Base-by-base conservation (phyloP, 805 yeast species). In the Suhomyces canberraensis region DNA sequence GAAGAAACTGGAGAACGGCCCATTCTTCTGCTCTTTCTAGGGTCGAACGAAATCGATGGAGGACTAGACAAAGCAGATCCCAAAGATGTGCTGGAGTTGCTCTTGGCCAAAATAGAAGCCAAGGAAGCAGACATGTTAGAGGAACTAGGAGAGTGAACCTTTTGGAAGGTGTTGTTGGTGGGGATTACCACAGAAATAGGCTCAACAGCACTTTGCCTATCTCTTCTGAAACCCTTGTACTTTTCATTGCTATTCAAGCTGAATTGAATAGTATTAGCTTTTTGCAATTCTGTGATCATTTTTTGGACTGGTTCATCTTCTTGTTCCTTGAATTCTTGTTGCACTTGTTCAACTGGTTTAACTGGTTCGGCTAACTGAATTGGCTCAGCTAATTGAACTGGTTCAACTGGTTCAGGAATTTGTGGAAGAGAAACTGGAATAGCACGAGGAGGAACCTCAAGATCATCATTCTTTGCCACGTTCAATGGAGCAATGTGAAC, bases 181-280 rank as follows among this genome's bases (percentile, higher is more conserved):
- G 62, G 61, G 28, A 56, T 42, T 19, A 45, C 39, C 27, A 58
- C 48, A 11, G 54, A 43, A 29, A 57, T 48, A 18, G 60, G 60
- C 21, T 48, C 53, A 19, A 44, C 40, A 34, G 42, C 41, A 16
- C 29, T 32, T 20, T 49, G 43, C 11, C 47, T 51, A 41, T 58
- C 60, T 52, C 72, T 57, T 56, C 73, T 65, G 49, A 68, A 68
- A 1, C 73, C 73, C 40, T 47, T 60, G 48, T 68, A 68, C 39
- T 62, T 66, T 29, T 56, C 64, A 41, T 64, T 64, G 9, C 50
- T 48, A 18, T 48, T 40, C 17, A 62, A 53, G 16, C 57, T 50
- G 34, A 64, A 47, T 29, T 50, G 50, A 42, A 60, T 52, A 11
- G 51, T 44, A 15, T 36, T 41, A 17, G 29, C 15, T 25, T 24